phyloP scores from a whole-genome alignment of 306 rosid genomes.

The Medicago arabica region DNA sequence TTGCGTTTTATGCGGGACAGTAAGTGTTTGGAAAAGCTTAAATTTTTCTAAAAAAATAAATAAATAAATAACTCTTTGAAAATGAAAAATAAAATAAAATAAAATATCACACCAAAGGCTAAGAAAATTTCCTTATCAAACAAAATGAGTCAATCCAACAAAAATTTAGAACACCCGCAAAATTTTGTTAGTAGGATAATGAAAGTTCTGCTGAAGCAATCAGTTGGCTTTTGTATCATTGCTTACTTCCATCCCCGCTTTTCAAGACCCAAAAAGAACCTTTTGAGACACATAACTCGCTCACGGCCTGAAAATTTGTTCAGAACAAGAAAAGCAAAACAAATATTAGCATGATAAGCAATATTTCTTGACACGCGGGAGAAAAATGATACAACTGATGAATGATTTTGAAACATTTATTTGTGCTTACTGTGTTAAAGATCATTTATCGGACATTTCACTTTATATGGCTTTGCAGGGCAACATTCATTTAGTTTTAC shows the following conservation, averaged over 20 bases:
- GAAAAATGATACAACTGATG: not conserved
- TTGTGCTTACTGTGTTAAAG: not conserved
- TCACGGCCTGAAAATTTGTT: conserved; percentile 66
- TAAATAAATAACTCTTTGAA: too few relatives aligned
- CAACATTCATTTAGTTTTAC: not conserved
- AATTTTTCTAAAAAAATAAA: too few relatives aligned
- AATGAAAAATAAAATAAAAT: too few relatives aligned
- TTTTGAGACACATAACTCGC: conserved; percentile 67
- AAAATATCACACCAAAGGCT: not conserved
- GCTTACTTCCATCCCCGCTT: conserved; percentile 62
- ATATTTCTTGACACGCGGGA: not conserved
- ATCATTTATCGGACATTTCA: conserved; percentile 10
- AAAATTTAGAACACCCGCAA: not conserved
- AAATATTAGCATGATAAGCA: conserved; percentile 17
- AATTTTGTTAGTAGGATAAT: not conserved
- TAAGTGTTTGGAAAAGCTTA: not conserved
- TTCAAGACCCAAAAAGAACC: conserved; percentile 78
- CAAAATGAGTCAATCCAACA: not conserved
- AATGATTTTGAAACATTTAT: not conserved
- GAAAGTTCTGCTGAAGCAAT: not conserved
- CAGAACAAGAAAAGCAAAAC: conserved; percentile 8
- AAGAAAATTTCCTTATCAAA: not conserved
- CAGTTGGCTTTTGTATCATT: conserved; percentile 37
- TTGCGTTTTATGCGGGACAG: not conserved
- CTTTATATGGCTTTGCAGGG: conserved; percentile 29